A percentile compares a stretch with the other conserved stretches of the same genome.
Evolutionary conservation across 768 basidiomycete genomes (phyloP).

Genomic region (Collybia nuda): DNA sequence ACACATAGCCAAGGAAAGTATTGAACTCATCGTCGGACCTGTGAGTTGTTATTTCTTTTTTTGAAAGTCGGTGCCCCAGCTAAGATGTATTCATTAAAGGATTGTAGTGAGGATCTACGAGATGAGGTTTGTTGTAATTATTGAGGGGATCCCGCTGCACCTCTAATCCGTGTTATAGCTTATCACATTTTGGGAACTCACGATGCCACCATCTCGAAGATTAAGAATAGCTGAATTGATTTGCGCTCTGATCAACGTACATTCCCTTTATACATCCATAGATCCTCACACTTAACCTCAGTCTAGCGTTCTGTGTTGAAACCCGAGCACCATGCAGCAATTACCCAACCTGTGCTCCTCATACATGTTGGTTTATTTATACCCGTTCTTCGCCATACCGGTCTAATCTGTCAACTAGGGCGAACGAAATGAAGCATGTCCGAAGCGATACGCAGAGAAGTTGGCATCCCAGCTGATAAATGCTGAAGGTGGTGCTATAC

Average conservation of each 20-base stretch:
- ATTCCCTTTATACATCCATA: conserved; percentile 16
- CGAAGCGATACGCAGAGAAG: conserved; percentile 56
- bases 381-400: background rate
- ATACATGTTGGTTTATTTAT: conserved; percentile 52
- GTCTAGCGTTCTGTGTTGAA: conserved; percentile 55
- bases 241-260: conserved; percentile 58
- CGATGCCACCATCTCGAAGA: conserved; percentile 53
- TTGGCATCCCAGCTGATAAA: conserved; percentile 49
- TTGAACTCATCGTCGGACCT: conserved; percentile 53
- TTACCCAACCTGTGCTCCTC: conserved; percentile 65
- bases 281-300: background rate
- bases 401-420: conserved; percentile 40
- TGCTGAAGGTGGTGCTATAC: conserved; percentile 44
- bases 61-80: background rate
- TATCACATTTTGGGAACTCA: conserved; percentile 62
- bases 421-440: conserved; percentile 53
- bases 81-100: conserved; percentile 27
- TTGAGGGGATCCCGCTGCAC: background rate
- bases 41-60: conserved; percentile 34
- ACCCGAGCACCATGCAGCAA: conserved; percentile 43
- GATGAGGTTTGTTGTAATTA: conserved; percentile 53
- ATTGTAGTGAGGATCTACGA: conserved; percentile 52
- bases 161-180: conserved; percentile 37
- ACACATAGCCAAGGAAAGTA: conserved; percentile 59
- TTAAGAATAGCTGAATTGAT: conserved; percentile 52